Base-by-base conservation (phyloP, 2,329 filamentous ascomycete genomes). In the Coniochaeta ligniaria region DNA sequence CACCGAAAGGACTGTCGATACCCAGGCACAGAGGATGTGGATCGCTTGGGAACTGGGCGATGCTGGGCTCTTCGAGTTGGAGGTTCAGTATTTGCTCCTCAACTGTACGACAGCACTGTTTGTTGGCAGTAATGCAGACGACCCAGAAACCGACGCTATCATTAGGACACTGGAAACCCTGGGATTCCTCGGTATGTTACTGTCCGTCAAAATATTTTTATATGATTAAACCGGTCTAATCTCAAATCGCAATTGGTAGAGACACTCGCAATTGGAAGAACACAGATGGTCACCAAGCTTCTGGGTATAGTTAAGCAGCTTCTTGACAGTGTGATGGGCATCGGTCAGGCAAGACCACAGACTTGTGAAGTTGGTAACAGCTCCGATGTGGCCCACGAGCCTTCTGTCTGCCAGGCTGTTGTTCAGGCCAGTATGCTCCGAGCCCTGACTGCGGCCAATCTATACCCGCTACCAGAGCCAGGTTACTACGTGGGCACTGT, bases 1-100 rank as follows among this genome's bases (percentile, higher is more conserved):
- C 1, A 58, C 65, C 12, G 64, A 63, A 8, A 65, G 65, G 2
- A 60, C 62, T 20, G 61, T 65, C 8, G 65, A 64, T 1, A 63
- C 63, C 62, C 1, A 3, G 6, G 47, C 67, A 11, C 68, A 70
- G 56, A 43, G 70, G 3, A 58, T 73, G 3, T 72, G 70, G 65
- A 66, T 73, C 2, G 63, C 68, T 0, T 74, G 71, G 67, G 70
- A 73, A 62, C 60, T 74, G 26, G 72, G 72, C 0, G 60, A 65
- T 11, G 58, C 62, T 3, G 61, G 66, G 6, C 57, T 61, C 1
- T 72, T 74, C 38, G 54, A 61, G 26, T 59, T 22, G 1, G 60
- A 59, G 24, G 56, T 41, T 5, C 41, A 31, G 3, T 24, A 26
- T n/a, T 41, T 57, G n/a, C 38, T 43, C 17, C 17, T 43, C 38